These are phyloP conservation scores for Aspergillus awamori DNA, from an alignment of 2,329 filamentous ascomycete species.

Conservation along the genomic window DNA sequence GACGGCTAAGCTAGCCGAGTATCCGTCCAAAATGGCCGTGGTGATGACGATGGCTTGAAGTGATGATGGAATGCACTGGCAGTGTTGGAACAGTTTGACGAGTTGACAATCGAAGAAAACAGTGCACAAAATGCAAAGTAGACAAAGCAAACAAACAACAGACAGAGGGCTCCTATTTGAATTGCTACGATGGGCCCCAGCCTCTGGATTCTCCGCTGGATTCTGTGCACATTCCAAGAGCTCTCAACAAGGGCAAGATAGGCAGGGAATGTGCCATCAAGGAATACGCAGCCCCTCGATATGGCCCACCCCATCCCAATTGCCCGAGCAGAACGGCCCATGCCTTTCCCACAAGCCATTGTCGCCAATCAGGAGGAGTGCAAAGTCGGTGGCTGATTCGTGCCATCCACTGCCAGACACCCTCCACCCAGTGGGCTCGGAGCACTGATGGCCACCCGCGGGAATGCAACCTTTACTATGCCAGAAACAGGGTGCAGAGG, in stretches of 20 bases:
- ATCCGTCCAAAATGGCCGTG: constrained; percentile 16
- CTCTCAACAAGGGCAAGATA: constrained; percentile 37
- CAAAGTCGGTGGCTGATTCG: constrained; percentile 28
- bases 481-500: constrained; percentile 33
- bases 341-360: constrained; percentile 15
- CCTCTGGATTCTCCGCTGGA: constrained; percentile 36
- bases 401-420: constrained; percentile 27
- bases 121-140: constrained; percentile 46
- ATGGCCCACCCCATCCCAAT: constrained; percentile 27
- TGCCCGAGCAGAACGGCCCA: constrained; percentile 25
- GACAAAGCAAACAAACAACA: constrained; percentile 50
- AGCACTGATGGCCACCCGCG: constrained; percentile 34
- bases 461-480: constrained; percentile 41
- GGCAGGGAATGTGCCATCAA: constrained; percentile 36
- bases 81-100: constrained; percentile 36
- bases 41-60: constrained; percentile 5
- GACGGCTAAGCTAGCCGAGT: constrained; percentile 26
- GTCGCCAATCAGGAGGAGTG: constrained; percentile 29
- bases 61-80: constrained; percentile 27
- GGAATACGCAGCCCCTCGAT: constrained; percentile 24
- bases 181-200: constrained; percentile 35
- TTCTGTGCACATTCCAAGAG: constrained; percentile 40
- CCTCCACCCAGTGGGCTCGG: constrained; percentile 22
- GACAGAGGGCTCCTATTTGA: constrained; percentile 42
- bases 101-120: constrained; percentile 43